Conservation (phyloP, 1,284 basidiomycete species). For the Pyrrhoderma noxium region DNA sequence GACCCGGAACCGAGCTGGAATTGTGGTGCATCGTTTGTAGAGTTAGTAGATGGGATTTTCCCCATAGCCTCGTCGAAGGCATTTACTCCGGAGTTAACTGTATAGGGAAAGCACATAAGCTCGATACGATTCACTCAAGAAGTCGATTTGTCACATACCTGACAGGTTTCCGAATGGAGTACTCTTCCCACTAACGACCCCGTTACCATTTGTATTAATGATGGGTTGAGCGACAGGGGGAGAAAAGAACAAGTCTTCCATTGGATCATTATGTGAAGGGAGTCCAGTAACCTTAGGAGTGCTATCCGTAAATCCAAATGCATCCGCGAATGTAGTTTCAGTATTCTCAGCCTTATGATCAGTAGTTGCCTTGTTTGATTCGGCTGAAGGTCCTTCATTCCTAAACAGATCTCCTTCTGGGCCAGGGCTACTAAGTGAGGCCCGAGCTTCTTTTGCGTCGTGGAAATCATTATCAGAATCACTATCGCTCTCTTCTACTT, state of each 20-base stretch:
- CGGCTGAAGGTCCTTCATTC: background rate
- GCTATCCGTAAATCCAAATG: conserved; percentile 44
- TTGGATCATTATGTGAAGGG: conserved; percentile 7
- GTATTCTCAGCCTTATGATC: conserved; percentile 21
- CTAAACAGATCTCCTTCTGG: background rate
- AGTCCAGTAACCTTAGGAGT: conserved; percentile 27
- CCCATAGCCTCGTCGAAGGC: conserved; percentile 72
- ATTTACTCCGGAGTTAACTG: conserved; percentile 39
- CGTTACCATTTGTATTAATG: conserved; percentile 3
- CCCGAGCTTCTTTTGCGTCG: conserved; percentile 14
- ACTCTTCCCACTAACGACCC: background rate
- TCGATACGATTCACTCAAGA: no score
- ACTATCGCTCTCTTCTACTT: conserved; percentile 55
- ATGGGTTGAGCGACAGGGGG: background rate
- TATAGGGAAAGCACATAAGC: conserved; percentile 10
- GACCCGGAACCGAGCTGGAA: conserved; percentile 52
- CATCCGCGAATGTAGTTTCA: conserved; percentile 48
- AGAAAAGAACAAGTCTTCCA: conserved; percentile 13
- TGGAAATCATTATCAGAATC: conserved; percentile 32
- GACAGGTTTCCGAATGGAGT: conserved; percentile 5
- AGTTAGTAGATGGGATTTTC: conserved; percentile 35
- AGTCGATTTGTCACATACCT: no score
- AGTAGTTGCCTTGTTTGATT: conserved; percentile 25
- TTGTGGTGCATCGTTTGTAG: conserved; percentile 33
- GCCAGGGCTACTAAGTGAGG: conserved; percentile 4